Evolutionary conservation across 2,329 filamentous ascomycete species (phyloP).

Genomic region (Fusarium tuaranense): DNA sequence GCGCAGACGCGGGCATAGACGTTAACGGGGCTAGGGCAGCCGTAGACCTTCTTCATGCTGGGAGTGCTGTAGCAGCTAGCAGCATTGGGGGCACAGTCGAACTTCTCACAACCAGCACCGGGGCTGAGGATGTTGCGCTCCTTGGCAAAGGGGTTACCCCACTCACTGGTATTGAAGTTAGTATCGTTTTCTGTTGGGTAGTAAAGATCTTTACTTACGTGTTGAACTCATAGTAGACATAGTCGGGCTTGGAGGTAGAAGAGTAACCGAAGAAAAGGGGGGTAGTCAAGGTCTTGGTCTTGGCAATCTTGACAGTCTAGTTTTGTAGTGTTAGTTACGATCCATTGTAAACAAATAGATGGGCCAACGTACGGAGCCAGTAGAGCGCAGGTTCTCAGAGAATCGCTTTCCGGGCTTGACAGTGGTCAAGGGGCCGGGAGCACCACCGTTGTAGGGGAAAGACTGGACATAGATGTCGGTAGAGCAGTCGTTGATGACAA

Average conservation of each 20-base stretch:
- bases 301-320: slow-evolving; percentile 57
- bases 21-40: slow-evolving; percentile 55
- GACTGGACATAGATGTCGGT: slow-evolving; percentile 53
- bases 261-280: slow-evolving; percentile 59
- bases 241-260: slow-evolving; percentile 49
- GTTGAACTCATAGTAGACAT: slow-evolving; percentile 57
- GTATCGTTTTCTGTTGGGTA: not conserved
- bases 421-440: slow-evolving; percentile 48
- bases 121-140: slow-evolving; percentile 52
- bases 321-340: slow-evolving; percentile 43
- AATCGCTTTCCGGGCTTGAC: slow-evolving; percentile 50
- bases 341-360: not conserved
- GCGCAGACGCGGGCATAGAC: slow-evolving; percentile 48
- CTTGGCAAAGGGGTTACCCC: slow-evolving; percentile 55
- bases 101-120: slow-evolving; percentile 51
- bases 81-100: slow-evolving; percentile 53
- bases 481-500: slow-evolving; percentile 52
- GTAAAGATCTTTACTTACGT: slow-evolving; percentile 33
- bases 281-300: slow-evolving; percentile 49
- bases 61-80: slow-evolving; percentile 55
- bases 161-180: slow-evolving; percentile 1
- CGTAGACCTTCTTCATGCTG: slow-evolving; percentile 52
- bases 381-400: slow-evolving; percentile 48
- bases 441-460: slow-evolving; percentile 48
- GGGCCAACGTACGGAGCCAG: slow-evolving; percentile 50